Evolutionary conservation across 495 filamentous ascomycete species (phyloP), one percentile per base, ranked within the genome.

Genomic region (Penicillium lividum): DNA sequence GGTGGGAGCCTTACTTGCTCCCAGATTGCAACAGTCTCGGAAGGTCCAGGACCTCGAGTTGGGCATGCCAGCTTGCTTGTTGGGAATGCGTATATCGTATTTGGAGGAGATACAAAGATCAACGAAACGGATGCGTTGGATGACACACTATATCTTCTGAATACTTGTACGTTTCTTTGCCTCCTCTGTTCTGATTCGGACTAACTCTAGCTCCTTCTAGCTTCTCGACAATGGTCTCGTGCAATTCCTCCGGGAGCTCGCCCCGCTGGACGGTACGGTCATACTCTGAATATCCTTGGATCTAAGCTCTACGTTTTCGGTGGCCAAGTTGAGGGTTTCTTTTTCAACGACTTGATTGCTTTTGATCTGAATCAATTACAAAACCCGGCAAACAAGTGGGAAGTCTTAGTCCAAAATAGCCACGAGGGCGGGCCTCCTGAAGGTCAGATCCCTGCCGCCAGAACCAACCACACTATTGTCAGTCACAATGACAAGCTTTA

Each of bases 51-150:
- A 5, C 93, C 95, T 3, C 84, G 95, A 77, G 95, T 99, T 36
- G 95, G 95, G 10, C 95, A 99, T 78, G 83, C 94, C 5, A 92
- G 91, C 77, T 80, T 99, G 69, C 79, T 99, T 7, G 95, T 98
- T 36, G 95, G 95, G 25, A 99, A 99, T 77, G 95, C 95, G 1
- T 99, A 97, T 67, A 99, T 99, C 63, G 94, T 99, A 13, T 99
- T 97, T 70, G 95, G 95, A 28, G 95, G 95, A 65, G 95, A 99
- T 70, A 99, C 95, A 27, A 98, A 98, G 75, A 86, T 95, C 65
- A 92, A 98, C 60, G 93, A 97, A 60, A 83, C 81, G 6, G 95
- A 99, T 73, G 78, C 89, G 31, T 71, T 99, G 51, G 95, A 99
- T 64, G 93, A 98, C 73, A 97, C 93, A 7, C 75, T 99, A 13